phyloP scores from a whole-genome alignment of 2,329 filamentous ascomycete genomes.

The Paecilomyces formosus region DNA sequence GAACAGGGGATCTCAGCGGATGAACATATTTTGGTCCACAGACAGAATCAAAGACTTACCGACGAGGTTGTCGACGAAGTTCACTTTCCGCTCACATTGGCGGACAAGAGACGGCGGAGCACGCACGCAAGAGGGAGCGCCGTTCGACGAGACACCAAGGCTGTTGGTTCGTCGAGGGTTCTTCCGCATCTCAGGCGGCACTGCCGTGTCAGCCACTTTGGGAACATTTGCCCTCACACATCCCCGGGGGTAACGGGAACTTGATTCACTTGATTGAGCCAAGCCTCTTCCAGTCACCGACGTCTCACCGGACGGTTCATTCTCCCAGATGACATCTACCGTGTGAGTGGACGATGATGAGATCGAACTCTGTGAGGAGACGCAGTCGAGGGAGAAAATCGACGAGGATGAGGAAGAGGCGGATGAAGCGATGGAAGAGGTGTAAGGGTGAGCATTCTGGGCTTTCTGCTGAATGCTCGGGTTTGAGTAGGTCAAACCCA shows the following conservation, averaged over 20 bases:
- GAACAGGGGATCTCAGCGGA: constrained; percentile 16
- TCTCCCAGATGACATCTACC: constrained; percentile 45
- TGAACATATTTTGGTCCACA: constrained; percentile 23
- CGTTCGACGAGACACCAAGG: constrained; percentile 45
- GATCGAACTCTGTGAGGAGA: constrained; percentile 62
- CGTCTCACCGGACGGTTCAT: constrained; percentile 21
- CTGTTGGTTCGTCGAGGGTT: constrained; percentile 48
- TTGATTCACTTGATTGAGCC: constrained; percentile 13
- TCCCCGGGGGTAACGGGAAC: constrained; percentile 16
- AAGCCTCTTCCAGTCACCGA: constrained; percentile 18
- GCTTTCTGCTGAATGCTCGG: constrained; percentile 27
- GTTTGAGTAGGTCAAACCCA: constrained; percentile 34
- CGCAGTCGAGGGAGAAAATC: constrained; percentile 63
- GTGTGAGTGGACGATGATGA: constrained; percentile 59
- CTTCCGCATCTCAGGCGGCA: constrained; percentile 34
- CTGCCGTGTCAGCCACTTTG: constrained; percentile 24
- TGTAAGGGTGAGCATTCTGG: constrained; percentile 50
- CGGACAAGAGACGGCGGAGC: constrained; percentile 70
- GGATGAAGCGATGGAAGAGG: constrained; percentile 64
- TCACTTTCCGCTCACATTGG: constrained; percentile 85
- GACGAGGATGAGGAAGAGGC: constrained; percentile 70
- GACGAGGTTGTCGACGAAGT: constrained; percentile 94
- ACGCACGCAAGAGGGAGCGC: constrained; percentile 44
- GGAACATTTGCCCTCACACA: constrained; percentile 18
- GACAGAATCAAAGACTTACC: constrained; percentile 56